Evolutionary conservation across 208 protist species (phyloP).

Genomic region (Acanthamoeba triangularis): DNA sequence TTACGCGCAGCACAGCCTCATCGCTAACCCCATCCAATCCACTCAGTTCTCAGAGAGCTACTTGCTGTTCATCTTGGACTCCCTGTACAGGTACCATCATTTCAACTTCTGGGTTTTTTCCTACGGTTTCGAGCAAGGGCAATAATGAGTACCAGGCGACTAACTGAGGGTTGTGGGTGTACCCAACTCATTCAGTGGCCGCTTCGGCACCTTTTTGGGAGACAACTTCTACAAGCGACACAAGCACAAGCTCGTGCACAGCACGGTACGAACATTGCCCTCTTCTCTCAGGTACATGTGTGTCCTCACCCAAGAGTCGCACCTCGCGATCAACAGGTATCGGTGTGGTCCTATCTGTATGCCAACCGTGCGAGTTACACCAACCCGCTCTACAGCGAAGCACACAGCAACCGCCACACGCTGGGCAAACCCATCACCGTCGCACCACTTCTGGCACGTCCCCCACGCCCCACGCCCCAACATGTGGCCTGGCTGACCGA

Average conservation of each 20-base stretch:
- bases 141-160: background rate
- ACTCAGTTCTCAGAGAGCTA: slow-evolving; percentile 66
- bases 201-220: slow-evolving; percentile 50
- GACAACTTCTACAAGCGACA: slow-evolving; percentile 58
- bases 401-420: background rate
- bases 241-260: slow-evolving; percentile 72
- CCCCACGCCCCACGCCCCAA: background rate
- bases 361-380: slow-evolving; percentile 7
- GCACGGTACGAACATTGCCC: background rate
- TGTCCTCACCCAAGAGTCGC: background rate
- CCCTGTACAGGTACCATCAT: slow-evolving; percentile 36
- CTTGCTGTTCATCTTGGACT: slow-evolving; percentile 56
- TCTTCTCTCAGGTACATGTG: background rate
- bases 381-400: slow-evolving; percentile 30
- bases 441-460: background rate
- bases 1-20: no score
- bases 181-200: background rate
- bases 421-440: background rate
- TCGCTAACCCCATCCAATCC: background rate
- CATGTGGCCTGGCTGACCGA: background rate
- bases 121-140: background rate
- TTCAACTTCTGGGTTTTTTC: background rate
- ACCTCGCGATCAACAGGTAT: slow-evolving; percentile 16
- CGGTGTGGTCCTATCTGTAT: slow-evolving; percentile 54
- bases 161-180: background rate